phyloP scores from a whole-genome alignment of 2,329 filamentous ascomycete species.

The Capronia americana region DNA sequence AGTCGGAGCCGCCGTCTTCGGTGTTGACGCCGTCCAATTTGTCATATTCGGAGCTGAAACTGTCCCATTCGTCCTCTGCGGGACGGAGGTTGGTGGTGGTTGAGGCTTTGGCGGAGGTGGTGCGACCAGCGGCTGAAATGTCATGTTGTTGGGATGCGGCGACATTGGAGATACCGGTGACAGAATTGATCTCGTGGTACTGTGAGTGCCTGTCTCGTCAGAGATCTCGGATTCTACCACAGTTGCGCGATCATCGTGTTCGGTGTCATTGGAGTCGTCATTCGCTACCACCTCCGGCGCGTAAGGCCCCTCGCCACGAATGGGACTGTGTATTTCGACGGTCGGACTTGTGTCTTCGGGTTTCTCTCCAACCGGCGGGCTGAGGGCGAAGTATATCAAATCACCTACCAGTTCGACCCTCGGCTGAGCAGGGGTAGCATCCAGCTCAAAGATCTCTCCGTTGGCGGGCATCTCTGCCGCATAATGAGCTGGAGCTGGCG shows the following conservation, averaged over 20 bases:
- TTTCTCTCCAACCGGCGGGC: constrained; percentile 46
- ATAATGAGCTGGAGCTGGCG: constrained; percentile 33
- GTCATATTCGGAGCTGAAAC: neutral
- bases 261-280: constrained; percentile 7
- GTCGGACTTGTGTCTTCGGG: constrained; percentile 39
- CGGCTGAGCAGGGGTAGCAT: constrained; percentile 45
- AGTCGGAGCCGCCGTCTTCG: neutral
- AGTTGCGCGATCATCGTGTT: constrained; percentile 28
- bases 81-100: constrained; percentile 6
- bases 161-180: constrained; percentile 35
- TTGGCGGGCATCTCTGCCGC: constrained; percentile 46
- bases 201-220: constrained; percentile 36
- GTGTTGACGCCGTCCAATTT: neutral
- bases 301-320: constrained; percentile 39
- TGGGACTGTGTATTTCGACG: constrained; percentile 30
- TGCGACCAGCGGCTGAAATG: constrained; percentile 28
- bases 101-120: constrained; percentile 17
- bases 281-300: constrained; percentile 38
- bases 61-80: neutral
- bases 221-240: constrained; percentile 32
- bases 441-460: constrained; percentile 48
- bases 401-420: constrained; percentile 48
- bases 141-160: constrained; percentile 17
- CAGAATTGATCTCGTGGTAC: constrained; percentile 30
- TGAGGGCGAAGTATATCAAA: constrained; percentile 44